These are phyloP conservation scores for Amanita rubescens DNA, from an alignment of 768 basidiomycete genomes.

Conservation along the genomic window DNA sequence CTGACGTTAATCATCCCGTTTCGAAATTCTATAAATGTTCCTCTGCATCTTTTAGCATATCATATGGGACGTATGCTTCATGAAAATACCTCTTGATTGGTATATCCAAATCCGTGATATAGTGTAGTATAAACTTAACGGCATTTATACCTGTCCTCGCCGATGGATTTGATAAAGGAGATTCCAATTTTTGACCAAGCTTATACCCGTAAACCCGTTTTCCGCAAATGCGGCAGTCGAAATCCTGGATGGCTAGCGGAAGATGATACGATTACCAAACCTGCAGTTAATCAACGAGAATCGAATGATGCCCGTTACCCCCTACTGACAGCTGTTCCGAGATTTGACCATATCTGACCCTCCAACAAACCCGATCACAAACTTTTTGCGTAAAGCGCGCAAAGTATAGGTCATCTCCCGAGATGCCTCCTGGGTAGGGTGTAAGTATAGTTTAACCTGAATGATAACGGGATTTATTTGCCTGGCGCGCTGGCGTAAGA, in stretches of 20 bases:
- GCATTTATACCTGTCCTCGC: conserved; percentile 89
- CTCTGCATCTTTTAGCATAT: conserved; percentile 32
- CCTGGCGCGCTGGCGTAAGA: conserved; percentile 59
- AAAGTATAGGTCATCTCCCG: conserved; percentile 67
- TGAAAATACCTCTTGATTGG: conserved; percentile 79
- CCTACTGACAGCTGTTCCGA: conserved; percentile 67
- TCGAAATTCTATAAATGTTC: conserved; percentile 95
- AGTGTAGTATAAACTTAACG: conserved; percentile 90
- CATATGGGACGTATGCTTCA: background rate
- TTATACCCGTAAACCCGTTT: conserved; percentile 89
- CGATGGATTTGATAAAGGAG: conserved; percentile 83
- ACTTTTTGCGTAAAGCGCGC: conserved; percentile 61
- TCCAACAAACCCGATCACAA: conserved; percentile 82
- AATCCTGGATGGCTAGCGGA: conserved; percentile 60
- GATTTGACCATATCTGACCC: conserved; percentile 91
- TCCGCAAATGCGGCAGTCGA: conserved; percentile 92
- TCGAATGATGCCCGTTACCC: conserved; percentile 26
- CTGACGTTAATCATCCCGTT: conserved; percentile 98
- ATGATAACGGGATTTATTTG: conserved; percentile 25
- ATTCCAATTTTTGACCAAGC: conserved; percentile 61
- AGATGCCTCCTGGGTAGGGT: conserved; percentile 38
- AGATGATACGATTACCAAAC: conserved; percentile 1
- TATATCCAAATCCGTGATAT: conserved; percentile 87
- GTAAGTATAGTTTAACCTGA: background rate
- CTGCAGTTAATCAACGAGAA: background rate